Evolutionary conservation across 148 eudicot species (phyloP), one percentile per base, ranked within the genome.

Genomic region (Spergularia marina): DNA sequence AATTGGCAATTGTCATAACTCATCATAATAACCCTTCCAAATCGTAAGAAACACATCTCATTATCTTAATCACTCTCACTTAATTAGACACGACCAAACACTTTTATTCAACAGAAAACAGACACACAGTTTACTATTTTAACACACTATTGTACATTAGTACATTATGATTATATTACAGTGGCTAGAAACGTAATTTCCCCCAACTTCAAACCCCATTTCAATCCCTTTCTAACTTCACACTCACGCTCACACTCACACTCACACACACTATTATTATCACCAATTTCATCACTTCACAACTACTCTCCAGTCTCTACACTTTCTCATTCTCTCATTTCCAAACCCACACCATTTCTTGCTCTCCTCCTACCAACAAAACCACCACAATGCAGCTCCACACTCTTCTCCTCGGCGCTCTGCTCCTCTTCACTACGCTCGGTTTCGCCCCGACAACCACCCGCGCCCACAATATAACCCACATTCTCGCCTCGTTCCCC

Each of bases 381-480:
- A 34, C 41, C 25, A 7, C 11, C 68, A 73, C 74, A 68, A 76
- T 76, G 77, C 70, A 82, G 18, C 62, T 12, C 36, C 11, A n/a
- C 1, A 11, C 49, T 16, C 4, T 68, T 40, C 18, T 66, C 68
- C 52, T 84, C 66, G 96, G 87, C 81, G 83, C 87, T 53, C 79
- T 78, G 68, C 72, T 76, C 76, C 72, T 78, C 65, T 55, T 78
- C 79, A 74, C 74, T 82, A 53, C 57, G 57, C 66, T 84, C 21
- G 18, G 79, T 10, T 10, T 75, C n/a, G 18, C 74, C 55, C 51
- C 74, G 10, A 13, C 74, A 63, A 2, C 71, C 44, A 58, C 82
- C 55, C 0, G 13, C 17, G 89, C 88, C n/a, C 96, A 90, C 85
- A 95, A 95, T 80, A 95, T 95, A 74, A 95, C 97, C 59, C 72